Conservation (phyloP, 768 basidiomycete genomes). For the Crepidotus variabilis region DNA sequence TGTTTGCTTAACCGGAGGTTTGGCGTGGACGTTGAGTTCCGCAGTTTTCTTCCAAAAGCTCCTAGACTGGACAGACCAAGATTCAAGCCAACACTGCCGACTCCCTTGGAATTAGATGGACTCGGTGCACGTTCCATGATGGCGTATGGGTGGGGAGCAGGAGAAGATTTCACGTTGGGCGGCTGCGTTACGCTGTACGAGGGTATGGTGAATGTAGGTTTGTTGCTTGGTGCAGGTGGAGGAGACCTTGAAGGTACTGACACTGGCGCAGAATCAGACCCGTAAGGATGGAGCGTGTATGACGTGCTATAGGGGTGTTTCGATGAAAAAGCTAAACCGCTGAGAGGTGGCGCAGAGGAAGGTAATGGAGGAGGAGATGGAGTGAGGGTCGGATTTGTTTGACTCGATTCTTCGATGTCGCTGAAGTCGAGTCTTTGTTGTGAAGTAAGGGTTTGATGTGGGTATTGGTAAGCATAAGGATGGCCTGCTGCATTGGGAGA, state of each 20-base stretch:
- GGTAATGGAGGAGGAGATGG: not conserved
- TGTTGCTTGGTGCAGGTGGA: not conserved
- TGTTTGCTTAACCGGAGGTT: constrained; percentile 38
- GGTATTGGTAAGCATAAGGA: constrained; percentile 50
- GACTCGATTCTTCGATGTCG: not conserved
- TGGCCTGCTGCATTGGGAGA: constrained; percentile 29
- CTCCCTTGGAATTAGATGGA: constrained; percentile 5
- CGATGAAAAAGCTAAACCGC: not conserved
- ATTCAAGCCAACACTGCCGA: not conserved
- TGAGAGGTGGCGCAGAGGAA: not conserved
- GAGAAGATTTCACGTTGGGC: not conserved
- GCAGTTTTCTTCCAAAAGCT: constrained; percentile 27
- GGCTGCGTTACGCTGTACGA: not conserved
- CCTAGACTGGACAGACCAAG: constrained; percentile 6
- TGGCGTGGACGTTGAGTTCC: constrained; percentile 63
- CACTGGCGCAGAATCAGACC: not conserved
- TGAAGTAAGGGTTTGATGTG: not conserved
- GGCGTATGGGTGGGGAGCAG: not conserved
- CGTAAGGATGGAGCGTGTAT: not conserved
- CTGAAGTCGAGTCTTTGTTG: not conserved
- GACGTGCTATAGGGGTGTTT: not conserved
- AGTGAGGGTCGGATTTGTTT: not conserved
- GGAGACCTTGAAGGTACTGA: not conserved
- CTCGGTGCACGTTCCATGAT: not conserved
- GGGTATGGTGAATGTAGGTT: not conserved